These are phyloP conservation scores for Vaccinium myrtillus DNA, from an alignment of 148 eudicot genomes.

Conservation along the genomic window DNA sequence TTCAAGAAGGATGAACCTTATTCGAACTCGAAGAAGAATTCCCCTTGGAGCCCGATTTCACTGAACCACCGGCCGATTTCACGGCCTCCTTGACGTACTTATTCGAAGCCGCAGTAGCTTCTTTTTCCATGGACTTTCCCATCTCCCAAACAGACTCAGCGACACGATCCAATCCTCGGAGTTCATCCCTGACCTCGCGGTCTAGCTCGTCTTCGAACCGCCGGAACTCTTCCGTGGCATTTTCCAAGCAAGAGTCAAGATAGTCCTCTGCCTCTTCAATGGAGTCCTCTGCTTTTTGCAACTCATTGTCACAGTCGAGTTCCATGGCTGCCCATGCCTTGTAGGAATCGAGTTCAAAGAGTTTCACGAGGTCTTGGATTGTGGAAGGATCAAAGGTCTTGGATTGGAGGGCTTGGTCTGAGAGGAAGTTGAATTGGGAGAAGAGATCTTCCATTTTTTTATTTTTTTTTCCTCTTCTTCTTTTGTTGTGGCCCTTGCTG, in stretches of 20 bases:
- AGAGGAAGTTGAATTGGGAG: slow-evolving; percentile 50
- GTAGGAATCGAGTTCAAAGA: slow-evolving; percentile 78
- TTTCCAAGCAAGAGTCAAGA: slow-evolving; percentile 64
- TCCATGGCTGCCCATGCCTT: slow-evolving; percentile 75
- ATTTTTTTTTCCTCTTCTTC: no score
- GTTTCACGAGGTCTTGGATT: slow-evolving; percentile 60
- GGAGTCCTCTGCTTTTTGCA: slow-evolving; percentile 32
- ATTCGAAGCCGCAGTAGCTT: slow-evolving; percentile 54
- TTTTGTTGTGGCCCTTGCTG: no score
- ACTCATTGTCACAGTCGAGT: slow-evolving; percentile 38
- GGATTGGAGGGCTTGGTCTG: slow-evolving; percentile 56
- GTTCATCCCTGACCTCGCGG: slow-evolving; percentile 37
- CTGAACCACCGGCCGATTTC: slow-evolving; percentile 34
- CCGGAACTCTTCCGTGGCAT: slow-evolving; percentile 68
- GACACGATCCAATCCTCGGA: slow-evolving; percentile 32
- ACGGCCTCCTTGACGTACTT: slow-evolving; percentile 72
- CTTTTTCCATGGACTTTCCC: slow-evolving; percentile 62
- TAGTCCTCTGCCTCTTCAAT: slow-evolving; percentile 52
- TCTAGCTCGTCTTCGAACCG: slow-evolving; percentile 58
- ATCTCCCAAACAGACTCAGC: slow-evolving; percentile 52
- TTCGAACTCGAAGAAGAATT: slow-evolving; percentile 18
- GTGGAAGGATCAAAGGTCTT: slow-evolving; percentile 66
- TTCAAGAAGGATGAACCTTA: slow-evolving; percentile 73
- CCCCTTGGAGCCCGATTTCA: no score
- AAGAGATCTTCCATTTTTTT: slow-evolving; percentile 61